These are phyloP conservation scores for Lomentospora prolificans DNA, from an alignment of 2,329 filamentous ascomycete species.

Conservation along the genomic window DNA sequence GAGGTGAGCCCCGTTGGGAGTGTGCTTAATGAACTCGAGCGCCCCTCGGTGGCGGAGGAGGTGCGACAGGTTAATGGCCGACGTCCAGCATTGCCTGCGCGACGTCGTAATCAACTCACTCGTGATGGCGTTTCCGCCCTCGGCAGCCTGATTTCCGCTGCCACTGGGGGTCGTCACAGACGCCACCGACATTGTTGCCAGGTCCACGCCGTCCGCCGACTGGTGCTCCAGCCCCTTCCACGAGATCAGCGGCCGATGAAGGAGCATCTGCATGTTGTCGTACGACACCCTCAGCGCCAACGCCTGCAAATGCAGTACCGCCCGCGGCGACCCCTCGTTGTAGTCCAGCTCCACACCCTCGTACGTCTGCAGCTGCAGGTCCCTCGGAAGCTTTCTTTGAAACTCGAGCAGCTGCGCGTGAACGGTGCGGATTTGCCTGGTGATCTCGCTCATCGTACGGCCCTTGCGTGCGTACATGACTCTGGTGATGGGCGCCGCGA, in stretches of 20 bases:
- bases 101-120: not conserved
- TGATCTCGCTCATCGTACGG: not conserved
- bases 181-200: not conserved
- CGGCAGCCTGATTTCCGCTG: not conserved
- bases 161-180: too few relatives aligned
- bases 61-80: not conserved
- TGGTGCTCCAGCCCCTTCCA: not conserved
- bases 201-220: not conserved
- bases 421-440: not conserved
- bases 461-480: not conserved
- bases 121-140: not conserved
- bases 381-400: not conserved
- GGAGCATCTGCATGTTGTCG: not conserved
- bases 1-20: not conserved
- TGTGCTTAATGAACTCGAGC: not conserved
- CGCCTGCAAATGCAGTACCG: not conserved
- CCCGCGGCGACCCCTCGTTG: not conserved
- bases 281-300: not conserved
- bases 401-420: constrained; percentile 2
- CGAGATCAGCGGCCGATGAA: not conserved
- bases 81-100: not conserved
- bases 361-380: not conserved
- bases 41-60: not conserved
- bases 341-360: not conserved
- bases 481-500: not conserved